Percentiles rank a stretch among this genome's conserved stretches.
These are phyloP conservation scores for Podospora appendiculata DNA, from an alignment of 495 filamentous ascomycete genomes.

Conservation along the genomic window DNA sequence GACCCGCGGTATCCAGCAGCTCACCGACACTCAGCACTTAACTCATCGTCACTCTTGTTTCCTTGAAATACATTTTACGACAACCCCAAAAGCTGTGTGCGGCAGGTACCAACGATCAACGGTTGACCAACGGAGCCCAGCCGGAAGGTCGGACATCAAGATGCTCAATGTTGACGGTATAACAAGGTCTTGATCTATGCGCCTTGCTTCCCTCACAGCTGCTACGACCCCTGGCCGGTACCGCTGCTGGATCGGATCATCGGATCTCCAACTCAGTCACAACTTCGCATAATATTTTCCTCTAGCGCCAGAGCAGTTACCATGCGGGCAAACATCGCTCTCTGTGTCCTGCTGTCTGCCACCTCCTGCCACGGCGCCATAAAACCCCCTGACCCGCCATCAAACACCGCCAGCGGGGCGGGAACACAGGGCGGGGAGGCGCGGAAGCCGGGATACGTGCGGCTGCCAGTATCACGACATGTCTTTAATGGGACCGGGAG, in stretches of 20 bases:
- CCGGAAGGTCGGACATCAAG: not conserved
- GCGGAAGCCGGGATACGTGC: constrained; percentile 14
- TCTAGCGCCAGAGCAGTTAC: not conserved
- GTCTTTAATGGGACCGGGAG: constrained; percentile 19
- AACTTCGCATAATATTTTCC: not conserved
- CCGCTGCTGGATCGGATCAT: too few relatives aligned
- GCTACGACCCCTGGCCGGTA: too few relatives aligned
- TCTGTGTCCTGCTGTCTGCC: constrained; percentile 3
- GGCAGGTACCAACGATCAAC: too few relatives aligned
- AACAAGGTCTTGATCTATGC: constrained; percentile 1
- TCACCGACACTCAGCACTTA: too few relatives aligned
- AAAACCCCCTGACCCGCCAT: too few relatives aligned
- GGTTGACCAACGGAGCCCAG: not conserved
- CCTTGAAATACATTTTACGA: too few relatives aligned
- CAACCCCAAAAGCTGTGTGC: too few relatives aligned
- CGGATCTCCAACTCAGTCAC: too few relatives aligned
- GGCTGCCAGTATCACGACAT: constrained; percentile 18
- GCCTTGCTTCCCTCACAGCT: not conserved
- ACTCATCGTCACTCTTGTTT: too few relatives aligned
- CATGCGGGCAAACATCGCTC: constrained; percentile 4
- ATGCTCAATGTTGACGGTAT: not conserved
- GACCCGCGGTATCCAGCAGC: too few relatives aligned
- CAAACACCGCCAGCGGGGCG: too few relatives aligned
- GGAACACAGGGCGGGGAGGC: too few relatives aligned
- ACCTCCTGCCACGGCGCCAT: constrained; percentile 4